phyloP scores from a whole-genome alignment of 805 yeast genomes.

The Monosporozyma aerobia region DNA sequence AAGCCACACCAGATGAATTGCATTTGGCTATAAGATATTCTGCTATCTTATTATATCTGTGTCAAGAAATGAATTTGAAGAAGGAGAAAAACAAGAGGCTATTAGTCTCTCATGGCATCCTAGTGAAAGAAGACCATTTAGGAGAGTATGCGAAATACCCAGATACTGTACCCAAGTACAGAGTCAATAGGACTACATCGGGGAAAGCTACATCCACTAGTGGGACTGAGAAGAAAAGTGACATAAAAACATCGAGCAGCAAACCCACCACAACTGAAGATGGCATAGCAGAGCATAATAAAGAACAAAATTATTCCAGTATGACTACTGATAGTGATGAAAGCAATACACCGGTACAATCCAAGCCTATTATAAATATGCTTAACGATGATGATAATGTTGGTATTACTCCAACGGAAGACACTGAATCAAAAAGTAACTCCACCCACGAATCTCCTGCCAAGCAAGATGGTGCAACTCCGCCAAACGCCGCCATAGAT shows the following conservation, averaged over 20 bases:
- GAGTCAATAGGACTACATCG: not conserved
- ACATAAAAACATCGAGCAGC: not conserved
- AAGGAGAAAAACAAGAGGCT: slow-evolving; percentile 12
- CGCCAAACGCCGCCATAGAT: not conserved
- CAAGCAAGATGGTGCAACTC: not conserved
- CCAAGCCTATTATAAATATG: not conserved
- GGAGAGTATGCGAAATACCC: not conserved
- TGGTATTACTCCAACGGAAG: not conserved
- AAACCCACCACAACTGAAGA: not conserved
- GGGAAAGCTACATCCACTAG: not conserved
- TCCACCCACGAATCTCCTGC: not conserved
- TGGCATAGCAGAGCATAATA: not conserved
- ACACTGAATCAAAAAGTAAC: not conserved
- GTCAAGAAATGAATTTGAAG: slow-evolving; percentile 59
- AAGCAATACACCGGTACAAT: not conserved
- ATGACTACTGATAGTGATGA: not conserved
- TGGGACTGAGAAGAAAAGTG: not conserved
- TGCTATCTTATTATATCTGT: slow-evolving; percentile 63
- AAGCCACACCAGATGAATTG: slow-evolving; percentile 82
- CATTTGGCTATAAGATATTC: slow-evolving; percentile 77
- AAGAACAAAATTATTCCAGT: not conserved
- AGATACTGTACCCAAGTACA: not conserved
- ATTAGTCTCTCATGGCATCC: slow-evolving; percentile 3
- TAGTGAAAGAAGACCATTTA: slow-evolving; percentile 4
- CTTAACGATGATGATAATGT: not conserved